Percentiles rank a stretch among this genome's conserved stretches.
Evolutionary conservation across 2,329 filamentous ascomycete species (phyloP).

Genomic region (Xylariaceae sp.): DNA sequence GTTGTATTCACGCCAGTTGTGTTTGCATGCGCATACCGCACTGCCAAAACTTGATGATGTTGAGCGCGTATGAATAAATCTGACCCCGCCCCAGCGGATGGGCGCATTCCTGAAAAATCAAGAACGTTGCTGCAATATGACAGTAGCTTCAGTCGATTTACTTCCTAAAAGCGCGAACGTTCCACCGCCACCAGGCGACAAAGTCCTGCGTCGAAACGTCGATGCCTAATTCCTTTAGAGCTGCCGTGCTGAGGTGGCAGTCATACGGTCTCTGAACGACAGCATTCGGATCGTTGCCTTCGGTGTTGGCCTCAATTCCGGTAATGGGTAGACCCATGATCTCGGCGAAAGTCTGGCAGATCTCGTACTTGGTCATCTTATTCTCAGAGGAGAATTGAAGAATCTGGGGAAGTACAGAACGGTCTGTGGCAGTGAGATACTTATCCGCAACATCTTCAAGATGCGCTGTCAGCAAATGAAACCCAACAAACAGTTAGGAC

Average conservation of each 20-base stretch:
- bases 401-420: conserved; percentile 56
- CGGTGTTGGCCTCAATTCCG: conserved; percentile 59
- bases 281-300: conserved; percentile 66
- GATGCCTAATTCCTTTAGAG: conserved; percentile 67
- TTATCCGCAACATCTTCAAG: conserved; percentile 61
- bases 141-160: conserved; percentile 28
- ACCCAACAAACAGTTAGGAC: neutral
- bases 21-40: too few relatives aligned
- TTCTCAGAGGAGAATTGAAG: conserved; percentile 87
- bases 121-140: too few relatives aligned
- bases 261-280: conserved; percentile 78
- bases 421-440: conserved; percentile 52
- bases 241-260: conserved; percentile 76
- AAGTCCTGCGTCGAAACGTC: conserved; percentile 72
- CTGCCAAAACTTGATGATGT: too few relatives aligned
- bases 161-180: conserved; percentile 55
- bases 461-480: conserved; percentile 14
- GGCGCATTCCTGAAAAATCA: too few relatives aligned
- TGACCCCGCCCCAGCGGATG: too few relatives aligned
- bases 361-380: conserved; percentile 82
- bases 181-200: conserved; percentile 70
- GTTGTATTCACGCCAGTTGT: too few relatives aligned
- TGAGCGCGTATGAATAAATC: too few relatives aligned
- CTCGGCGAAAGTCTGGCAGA: conserved; percentile 70
- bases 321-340: conserved; percentile 70